These are phyloP conservation scores for Pseudogymnoascus sp. DNA, from an alignment of 2,329 filamentous ascomycete species.

Conservation along the genomic window DNA sequence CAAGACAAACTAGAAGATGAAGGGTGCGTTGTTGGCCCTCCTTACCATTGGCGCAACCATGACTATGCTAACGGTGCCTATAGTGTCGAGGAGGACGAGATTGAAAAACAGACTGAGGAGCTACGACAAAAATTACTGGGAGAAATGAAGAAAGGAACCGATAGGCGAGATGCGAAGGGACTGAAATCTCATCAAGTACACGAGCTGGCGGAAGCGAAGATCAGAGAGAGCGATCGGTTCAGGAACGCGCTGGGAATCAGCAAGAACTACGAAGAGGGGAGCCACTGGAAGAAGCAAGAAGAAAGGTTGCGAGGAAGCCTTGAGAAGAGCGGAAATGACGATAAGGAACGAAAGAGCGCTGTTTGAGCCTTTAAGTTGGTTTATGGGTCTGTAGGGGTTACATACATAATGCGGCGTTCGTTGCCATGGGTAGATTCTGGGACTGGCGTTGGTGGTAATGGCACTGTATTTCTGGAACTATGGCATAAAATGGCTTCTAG, in stretches of 20 bases:
- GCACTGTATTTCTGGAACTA: neutral
- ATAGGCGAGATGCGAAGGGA: slow-evolving; percentile 37
- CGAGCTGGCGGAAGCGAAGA: slow-evolving; percentile 92
- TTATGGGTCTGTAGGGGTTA: neutral
- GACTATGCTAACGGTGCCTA: slow-evolving; percentile 13
- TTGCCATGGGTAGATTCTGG: neutral
- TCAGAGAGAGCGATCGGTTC: slow-evolving; percentile 85
- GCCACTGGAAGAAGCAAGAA: slow-evolving; percentile 78
- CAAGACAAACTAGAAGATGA: slow-evolving; percentile 88
- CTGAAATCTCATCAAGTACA: slow-evolving; percentile 93
- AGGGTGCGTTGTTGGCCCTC: slow-evolving; percentile 43
- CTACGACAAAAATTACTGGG: slow-evolving; percentile 54
- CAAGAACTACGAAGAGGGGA: slow-evolving; percentile 75
- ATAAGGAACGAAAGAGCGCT: neutral
- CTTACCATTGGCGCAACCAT: neutral
- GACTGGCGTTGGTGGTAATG: slow-evolving; percentile 6
- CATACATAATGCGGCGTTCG: slow-evolving; percentile 6
- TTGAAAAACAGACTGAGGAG: slow-evolving; percentile 64
- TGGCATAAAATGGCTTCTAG: slow-evolving; percentile 4
- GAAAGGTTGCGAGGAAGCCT: slow-evolving; percentile 48
- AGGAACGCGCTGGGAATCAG: slow-evolving; percentile 79
- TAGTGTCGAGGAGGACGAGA: slow-evolving; percentile 79
- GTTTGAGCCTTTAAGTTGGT: neutral
- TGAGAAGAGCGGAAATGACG: slow-evolving; percentile 27
- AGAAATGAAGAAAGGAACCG: slow-evolving; percentile 32